phyloP scores from a whole-genome alignment of 306 rosid genomes.

The Quercus berberidifolia region DNA sequence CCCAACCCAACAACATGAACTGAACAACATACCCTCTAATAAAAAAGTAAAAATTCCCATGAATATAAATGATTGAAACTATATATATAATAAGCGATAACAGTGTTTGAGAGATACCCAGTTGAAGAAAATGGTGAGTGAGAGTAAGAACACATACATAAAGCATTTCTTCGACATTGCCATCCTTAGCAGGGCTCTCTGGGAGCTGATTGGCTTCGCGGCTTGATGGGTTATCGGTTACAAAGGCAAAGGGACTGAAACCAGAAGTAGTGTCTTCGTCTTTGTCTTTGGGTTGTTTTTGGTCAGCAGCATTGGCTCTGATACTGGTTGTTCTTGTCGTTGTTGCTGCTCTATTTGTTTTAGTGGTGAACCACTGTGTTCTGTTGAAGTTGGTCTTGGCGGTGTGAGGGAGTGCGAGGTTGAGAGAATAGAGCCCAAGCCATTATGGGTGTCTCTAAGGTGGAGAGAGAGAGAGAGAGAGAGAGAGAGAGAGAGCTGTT shows the following conservation, averaged over 20 bases:
- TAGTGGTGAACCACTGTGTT: neutral
- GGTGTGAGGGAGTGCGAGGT: constrained; percentile 20
- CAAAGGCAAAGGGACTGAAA: constrained; percentile 92
- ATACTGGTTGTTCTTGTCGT: constrained; percentile 6
- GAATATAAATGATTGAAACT: neutral
- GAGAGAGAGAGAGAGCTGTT: neutral
- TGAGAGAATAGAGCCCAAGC: constrained; percentile 44
- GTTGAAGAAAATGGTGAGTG: neutral
- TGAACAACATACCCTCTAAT: neutral
- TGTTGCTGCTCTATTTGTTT: constrained; percentile 17
- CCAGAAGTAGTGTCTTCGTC: constrained; percentile 31
- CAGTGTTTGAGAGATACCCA: neutral
- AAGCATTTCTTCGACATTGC: constrained; percentile 95
- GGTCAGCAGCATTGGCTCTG: constrained; percentile 52
- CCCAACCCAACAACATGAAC: neutral
- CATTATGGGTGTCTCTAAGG: constrained; percentile 23
- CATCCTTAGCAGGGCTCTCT: constrained; percentile 80
- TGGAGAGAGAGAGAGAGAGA: neutral
- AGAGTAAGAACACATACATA: constrained; percentile 41
- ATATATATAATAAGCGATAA: neutral
- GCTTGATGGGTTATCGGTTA: constrained; percentile 91
- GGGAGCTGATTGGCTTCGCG: constrained; percentile 82
- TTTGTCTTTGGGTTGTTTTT: constrained; percentile 26
- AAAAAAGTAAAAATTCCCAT: neutral
- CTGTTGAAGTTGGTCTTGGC: constrained; percentile 12